Evolutionary conservation across 2,329 filamentous ascomycete species (phyloP).

Genomic region (Nemania bipapillata): DNA sequence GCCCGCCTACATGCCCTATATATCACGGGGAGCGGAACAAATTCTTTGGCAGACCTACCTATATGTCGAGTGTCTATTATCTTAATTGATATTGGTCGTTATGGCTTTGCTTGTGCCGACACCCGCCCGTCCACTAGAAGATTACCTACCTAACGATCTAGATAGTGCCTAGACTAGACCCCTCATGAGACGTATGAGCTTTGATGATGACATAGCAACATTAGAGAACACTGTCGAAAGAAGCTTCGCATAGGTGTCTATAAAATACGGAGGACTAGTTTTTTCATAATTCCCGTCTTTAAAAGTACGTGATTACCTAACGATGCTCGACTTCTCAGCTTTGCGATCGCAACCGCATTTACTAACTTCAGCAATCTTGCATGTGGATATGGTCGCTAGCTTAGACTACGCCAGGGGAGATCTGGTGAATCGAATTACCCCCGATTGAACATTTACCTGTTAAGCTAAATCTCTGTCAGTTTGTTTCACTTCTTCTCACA

Average conservation of each 20-base stretch:
- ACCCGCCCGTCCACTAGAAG: neutral
- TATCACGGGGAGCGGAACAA: neutral
- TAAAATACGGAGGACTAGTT: neutral
- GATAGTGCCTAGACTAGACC: too few relatives aligned
- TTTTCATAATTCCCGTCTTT: neutral
- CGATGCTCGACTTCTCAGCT: neutral
- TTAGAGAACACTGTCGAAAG: too few relatives aligned
- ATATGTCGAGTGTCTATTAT: neutral
- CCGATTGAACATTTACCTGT: neutral
- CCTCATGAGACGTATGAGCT: too few relatives aligned
- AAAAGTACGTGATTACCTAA: neutral
- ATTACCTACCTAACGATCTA: too few relatives aligned
- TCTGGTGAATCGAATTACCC: neutral
- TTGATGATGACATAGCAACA: too few relatives aligned
- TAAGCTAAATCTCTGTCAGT: neutral
- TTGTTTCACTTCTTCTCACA: neutral
- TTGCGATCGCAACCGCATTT: neutral
- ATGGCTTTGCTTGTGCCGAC: neutral
- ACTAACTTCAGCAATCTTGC: neutral
- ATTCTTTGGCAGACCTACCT: neutral
- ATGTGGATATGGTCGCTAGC: neutral
- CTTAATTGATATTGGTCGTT: neutral
- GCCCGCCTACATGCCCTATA: constrained; percentile 2
- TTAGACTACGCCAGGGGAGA: neutral
- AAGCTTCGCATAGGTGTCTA: too few relatives aligned